Evolutionary conservation across 1,284 basidiomycete genomes (phyloP).

Genomic region (Nidula niveotomentosa): DNA sequence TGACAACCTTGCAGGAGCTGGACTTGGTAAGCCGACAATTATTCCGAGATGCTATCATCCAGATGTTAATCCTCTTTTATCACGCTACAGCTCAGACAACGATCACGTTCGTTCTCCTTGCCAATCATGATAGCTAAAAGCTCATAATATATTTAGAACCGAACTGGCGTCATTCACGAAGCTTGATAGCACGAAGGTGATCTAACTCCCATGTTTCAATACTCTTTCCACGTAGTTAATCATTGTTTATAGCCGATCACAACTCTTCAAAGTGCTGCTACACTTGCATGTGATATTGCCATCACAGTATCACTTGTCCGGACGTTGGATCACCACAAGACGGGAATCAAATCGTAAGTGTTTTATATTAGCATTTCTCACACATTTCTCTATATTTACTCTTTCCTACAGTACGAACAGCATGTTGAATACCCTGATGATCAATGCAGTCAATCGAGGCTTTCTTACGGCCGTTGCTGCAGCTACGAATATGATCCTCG

Average conservation of each 20-base stretch:
- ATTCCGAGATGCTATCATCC: too few species aligned
- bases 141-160: not conserved
- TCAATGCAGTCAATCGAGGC: conserved; percentile 17
- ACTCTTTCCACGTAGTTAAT: not conserved
- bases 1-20: conserved; percentile 3
- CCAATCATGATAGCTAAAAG: not conserved
- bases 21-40: conserved; percentile 3
- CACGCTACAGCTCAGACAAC: conserved; percentile 6
- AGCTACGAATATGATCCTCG: conserved; percentile 10
- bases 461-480: conserved; percentile 13
- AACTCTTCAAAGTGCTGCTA: conserved; percentile 13
- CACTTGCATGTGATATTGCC: conserved; percentile 14
- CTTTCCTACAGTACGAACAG: conserved; percentile 11
- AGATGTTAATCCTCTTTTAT: not conserved
- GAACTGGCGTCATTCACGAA: not conserved
- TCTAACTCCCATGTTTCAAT: too few species aligned
- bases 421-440: conserved; percentile 14
- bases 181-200: conserved; percentile 6
- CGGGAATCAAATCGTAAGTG: conserved; percentile 11
- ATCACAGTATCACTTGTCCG: conserved; percentile 15
- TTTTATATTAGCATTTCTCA: not conserved
- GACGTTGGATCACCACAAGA: conserved; percentile 12
- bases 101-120: conserved; percentile 3
- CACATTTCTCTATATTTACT: not conserved
- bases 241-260: conserved; percentile 5